Percentiles rank a stretch among this genome's conserved stretches.
phyloP scores from a whole-genome alignment of 768 basidiomycete genomes.

The Panaeolus papilionaceus region DNA sequence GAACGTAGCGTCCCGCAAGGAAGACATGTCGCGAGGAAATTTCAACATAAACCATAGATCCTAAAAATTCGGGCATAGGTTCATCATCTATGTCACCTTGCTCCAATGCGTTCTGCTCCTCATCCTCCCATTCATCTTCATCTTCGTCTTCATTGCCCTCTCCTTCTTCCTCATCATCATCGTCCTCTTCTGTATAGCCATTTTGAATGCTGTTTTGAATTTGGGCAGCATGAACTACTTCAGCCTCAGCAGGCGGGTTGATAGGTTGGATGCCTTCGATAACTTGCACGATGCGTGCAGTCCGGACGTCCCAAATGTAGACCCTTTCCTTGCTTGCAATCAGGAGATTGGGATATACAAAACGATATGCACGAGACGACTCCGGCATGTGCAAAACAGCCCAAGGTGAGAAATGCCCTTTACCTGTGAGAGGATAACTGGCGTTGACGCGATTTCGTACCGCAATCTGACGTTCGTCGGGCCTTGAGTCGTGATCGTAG shows the following conservation, averaged over 20 bases:
- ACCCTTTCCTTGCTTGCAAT: conserved; percentile 50
- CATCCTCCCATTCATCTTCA: conserved; percentile 14
- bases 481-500: conserved; percentile 17
- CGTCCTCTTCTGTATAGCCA: neutral
- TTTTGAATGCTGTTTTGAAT: neutral
- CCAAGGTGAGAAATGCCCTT: conserved; percentile 69
- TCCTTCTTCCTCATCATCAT: conserved; percentile 2
- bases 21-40: conserved; percentile 63
- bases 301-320: conserved; percentile 69
- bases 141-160: conserved; percentile 5
- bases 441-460: conserved; percentile 17
- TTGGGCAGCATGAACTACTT: neutral
- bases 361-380: conserved; percentile 60
- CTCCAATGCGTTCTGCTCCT: conserved; percentile 13
- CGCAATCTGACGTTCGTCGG: conserved; percentile 22
- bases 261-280: conserved; percentile 46
- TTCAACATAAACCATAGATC: conserved; percentile 68
- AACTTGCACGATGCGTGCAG: conserved; percentile 53
- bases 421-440: conserved; percentile 3
- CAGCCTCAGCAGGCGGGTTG: conserved; percentile 10
- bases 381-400: conserved; percentile 57
- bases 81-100: conserved; percentile 16
- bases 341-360: conserved; percentile 71
- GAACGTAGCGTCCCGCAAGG: conserved; percentile 52
- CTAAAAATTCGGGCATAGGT: conserved; percentile 30